A percentile compares a stretch with the other conserved stretches of the same genome.
Conservation (phyloP, 129 eudicot species). For the Glebionis coronaria region DNA sequence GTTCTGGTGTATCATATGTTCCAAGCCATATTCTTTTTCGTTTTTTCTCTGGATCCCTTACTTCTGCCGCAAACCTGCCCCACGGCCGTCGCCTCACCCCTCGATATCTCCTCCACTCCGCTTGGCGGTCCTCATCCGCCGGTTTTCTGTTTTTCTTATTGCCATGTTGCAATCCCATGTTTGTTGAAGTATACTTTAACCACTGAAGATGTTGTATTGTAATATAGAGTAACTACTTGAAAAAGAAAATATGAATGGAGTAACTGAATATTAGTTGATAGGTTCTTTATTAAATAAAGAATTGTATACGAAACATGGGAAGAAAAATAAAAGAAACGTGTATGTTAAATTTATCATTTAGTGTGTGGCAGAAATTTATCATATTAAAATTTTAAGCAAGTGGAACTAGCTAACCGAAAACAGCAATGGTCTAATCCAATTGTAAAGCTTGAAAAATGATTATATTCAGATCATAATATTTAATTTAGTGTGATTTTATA, state of each 20-base stretch:
- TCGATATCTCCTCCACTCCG: conserved; percentile 27
- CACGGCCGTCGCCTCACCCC: conserved; percentile 38
- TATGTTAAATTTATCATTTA: too few species aligned
- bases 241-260: too few species aligned
- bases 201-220: not conserved
- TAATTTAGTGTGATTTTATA: too few species aligned
- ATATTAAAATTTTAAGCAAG: too few species aligned
- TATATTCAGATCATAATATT: too few species aligned
- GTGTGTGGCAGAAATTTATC: too few species aligned
- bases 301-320: too few species aligned
- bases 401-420: too few species aligned
- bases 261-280: not conserved
- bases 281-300: not conserved
- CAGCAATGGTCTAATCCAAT: too few species aligned
- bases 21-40: conserved; percentile 35
- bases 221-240: too few species aligned
- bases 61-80: conserved; percentile 37
- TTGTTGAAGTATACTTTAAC: not conserved
- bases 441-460: too few species aligned
- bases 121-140: not conserved
- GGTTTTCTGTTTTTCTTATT: conserved; percentile 7
- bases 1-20: conserved; percentile 29
- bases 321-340: too few species aligned
- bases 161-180: conserved; percentile 14
- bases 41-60: conserved; percentile 29